Evolutionary conservation across 257 asterid species (phyloP).

Genomic region (Solanum sejunctum): DNA sequence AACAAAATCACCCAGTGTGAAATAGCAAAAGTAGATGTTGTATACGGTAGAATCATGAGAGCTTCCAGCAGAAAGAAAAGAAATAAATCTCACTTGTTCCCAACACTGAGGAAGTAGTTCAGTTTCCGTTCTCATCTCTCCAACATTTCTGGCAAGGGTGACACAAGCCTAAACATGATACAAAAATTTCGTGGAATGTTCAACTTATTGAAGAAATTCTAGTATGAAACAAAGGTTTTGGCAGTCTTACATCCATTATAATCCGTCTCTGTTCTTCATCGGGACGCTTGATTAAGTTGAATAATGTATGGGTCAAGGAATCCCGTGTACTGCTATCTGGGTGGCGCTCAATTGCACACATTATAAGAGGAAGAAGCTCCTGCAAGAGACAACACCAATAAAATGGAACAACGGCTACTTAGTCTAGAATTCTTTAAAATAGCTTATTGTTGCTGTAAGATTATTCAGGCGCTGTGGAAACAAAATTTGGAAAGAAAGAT

Average conservation of each 20-base stretch:
- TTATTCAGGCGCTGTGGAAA: not conserved
- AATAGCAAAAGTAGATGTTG: not conserved
- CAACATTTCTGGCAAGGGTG: slow-evolving; percentile 83
- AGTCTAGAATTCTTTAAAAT: not conserved
- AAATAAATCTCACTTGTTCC: slow-evolving; percentile 72
- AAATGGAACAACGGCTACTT: not conserved
- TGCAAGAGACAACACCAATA: slow-evolving; percentile 13
- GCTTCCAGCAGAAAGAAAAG: not conserved
- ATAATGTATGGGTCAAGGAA: slow-evolving; percentile 95
- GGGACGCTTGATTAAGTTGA: slow-evolving; percentile 96
- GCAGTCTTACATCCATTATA: slow-evolving; percentile 87
- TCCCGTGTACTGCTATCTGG: slow-evolving; percentile 81
- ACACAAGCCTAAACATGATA: slow-evolving; percentile 76
- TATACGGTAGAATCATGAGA: not conserved
- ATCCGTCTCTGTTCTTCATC: slow-evolving; percentile 94
- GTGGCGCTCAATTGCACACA: slow-evolving; percentile 99
- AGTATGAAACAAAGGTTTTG: not conserved
- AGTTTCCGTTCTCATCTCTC: slow-evolving; percentile 92
- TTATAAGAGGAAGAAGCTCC: slow-evolving; percentile 98
- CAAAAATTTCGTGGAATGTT: slow-evolving; percentile 5
- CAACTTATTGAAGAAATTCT: not conserved
- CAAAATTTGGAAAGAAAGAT: not conserved
- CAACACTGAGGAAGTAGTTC: slow-evolving; percentile 99
- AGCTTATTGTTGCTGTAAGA: not conserved
- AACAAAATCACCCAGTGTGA: not conserved